Conservation (phyloP, 2,329 filamentous ascomycete genomes). For the Pseudogymnoascus sp. region DNA sequence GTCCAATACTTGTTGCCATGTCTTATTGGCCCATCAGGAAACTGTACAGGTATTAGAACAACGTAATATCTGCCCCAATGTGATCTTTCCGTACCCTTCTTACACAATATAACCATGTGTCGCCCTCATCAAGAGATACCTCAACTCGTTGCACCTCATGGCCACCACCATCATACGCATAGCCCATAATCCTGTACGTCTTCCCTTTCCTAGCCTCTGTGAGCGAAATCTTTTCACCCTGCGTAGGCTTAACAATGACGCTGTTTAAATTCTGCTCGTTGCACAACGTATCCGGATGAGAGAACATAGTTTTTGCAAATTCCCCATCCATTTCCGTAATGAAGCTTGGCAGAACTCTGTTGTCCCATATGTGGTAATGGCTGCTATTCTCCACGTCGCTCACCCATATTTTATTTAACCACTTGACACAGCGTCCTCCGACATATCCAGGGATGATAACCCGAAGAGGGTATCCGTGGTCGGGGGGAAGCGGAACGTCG, state of each 20-base stretch:
- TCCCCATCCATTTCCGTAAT: slow-evolving; percentile 40
- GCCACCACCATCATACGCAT: slow-evolving; percentile 42
- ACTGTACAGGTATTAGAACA: slow-evolving; percentile 23
- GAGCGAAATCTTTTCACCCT: slow-evolving; percentile 37
- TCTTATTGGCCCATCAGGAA: slow-evolving; percentile 39
- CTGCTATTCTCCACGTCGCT: slow-evolving; percentile 36
- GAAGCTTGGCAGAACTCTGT: slow-evolving; percentile 39
- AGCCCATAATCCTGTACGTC: slow-evolving; percentile 38
- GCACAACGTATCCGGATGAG: slow-evolving; percentile 39
- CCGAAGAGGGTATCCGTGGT: slow-evolving; percentile 39
- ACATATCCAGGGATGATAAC: slow-evolving; percentile 36
- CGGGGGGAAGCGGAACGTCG: slow-evolving; percentile 33
- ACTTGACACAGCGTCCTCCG: slow-evolving; percentile 39
- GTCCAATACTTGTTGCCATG: slow-evolving; percentile 47
- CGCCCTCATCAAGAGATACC: slow-evolving; percentile 38
- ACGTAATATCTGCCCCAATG: slow-evolving; percentile 19
- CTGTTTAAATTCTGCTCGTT: slow-evolving; percentile 43
- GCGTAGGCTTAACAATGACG: slow-evolving; percentile 37
- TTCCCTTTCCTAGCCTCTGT: slow-evolving; percentile 31
- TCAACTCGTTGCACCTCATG: slow-evolving; percentile 42
- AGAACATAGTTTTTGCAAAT: slow-evolving; percentile 38
- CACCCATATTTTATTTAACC: slow-evolving; percentile 36
- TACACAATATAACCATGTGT: slow-evolving; percentile 41
- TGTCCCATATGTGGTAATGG: slow-evolving; percentile 42
- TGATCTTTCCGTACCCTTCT: slow-evolving; percentile 18